Conservation (phyloP, 179 eudicot species). For the Dionaea muscipula region DNA sequence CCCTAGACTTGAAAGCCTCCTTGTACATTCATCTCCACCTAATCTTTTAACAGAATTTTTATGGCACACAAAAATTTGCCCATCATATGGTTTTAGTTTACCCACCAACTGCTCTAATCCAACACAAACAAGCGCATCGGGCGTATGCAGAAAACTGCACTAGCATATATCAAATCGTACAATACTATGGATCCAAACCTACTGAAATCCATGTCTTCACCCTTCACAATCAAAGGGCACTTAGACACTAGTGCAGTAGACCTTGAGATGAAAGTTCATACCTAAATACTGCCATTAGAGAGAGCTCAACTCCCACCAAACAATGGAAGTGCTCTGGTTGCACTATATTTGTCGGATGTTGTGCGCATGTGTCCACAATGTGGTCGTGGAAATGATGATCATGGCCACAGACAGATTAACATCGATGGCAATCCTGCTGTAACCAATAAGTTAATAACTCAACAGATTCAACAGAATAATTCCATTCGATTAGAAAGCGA, state of each 20-base stretch:
- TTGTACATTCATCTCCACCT: conserved; percentile 84
- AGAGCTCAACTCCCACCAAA: conserved; percentile 86
- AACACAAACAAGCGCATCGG: conserved; percentile 84
- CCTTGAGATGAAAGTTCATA: conserved; percentile 98
- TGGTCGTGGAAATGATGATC: too few species aligned
- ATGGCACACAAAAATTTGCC: conserved; percentile 86
- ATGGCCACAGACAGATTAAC: too few species aligned
- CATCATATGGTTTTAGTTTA: conserved; percentile 58
- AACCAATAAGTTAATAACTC: too few species aligned
- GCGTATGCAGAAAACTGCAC: conserved; percentile 96
- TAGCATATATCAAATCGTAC: conserved; percentile 82
- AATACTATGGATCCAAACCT: conserved; percentile 49
- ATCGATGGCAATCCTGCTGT: too few species aligned
- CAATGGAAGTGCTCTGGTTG: conserved; percentile 64
- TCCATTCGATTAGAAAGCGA: too few species aligned
- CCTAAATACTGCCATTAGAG: conserved; percentile 85
- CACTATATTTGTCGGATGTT: conserved; percentile 72
- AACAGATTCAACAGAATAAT: too few species aligned
- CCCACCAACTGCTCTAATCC: conserved; percentile 69
- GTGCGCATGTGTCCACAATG: conserved; percentile 23
- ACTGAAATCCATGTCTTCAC: conserved; percentile 87
- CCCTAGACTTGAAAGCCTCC: conserved; percentile 49
- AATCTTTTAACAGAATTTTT: conserved; percentile 85
- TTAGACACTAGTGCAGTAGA: conserved; percentile 76
- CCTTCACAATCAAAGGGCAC: conserved; percentile 81